These are phyloP conservation scores for Prosopis cineraria DNA, from an alignment of 306 rosid genomes.

Conservation along the genomic window DNA sequence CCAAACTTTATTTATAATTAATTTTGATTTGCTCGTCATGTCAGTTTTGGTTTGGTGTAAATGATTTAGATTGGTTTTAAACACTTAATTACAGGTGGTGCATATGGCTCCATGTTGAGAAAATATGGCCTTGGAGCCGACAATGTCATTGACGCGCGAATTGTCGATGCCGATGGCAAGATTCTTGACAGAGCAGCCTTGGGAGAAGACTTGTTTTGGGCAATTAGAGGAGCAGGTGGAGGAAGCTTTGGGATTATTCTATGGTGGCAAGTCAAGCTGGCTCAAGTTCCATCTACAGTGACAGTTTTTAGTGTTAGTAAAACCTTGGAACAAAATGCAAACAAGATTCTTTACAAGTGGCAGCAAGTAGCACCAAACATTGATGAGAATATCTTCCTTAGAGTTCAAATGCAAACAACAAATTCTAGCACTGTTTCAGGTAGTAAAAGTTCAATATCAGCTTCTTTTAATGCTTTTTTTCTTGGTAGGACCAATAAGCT, in stretches of 20 bases:
- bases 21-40: too few species aligned
- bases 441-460: constrained; percentile 34
- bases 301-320: constrained; percentile 50
- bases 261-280: constrained; percentile 64
- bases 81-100: too few species aligned
- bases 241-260: constrained; percentile 58
- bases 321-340: constrained; percentile 51
- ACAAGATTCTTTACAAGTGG: constrained; percentile 56
- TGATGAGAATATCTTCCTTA: constrained; percentile 52
- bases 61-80: too few species aligned
- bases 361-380: constrained; percentile 51
- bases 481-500: constrained; percentile 48
- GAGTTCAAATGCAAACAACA: constrained; percentile 36
- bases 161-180: constrained; percentile 46
- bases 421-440: constrained; percentile 35
- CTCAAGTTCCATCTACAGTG: constrained; percentile 58
- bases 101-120: constrained; percentile 44
- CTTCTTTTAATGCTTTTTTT: constrained; percentile 45
- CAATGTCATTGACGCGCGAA: constrained; percentile 49
- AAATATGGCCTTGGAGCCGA: constrained; percentile 57
- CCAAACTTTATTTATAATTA: too few species aligned
- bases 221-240: constrained; percentile 67
- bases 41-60: too few species aligned
- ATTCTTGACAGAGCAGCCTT: constrained; percentile 41
- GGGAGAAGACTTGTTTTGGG: constrained; percentile 69